Evolutionary conservation across 2,329 filamentous ascomycete species (phyloP).

Genomic region (Botrytis cinerea): DNA sequence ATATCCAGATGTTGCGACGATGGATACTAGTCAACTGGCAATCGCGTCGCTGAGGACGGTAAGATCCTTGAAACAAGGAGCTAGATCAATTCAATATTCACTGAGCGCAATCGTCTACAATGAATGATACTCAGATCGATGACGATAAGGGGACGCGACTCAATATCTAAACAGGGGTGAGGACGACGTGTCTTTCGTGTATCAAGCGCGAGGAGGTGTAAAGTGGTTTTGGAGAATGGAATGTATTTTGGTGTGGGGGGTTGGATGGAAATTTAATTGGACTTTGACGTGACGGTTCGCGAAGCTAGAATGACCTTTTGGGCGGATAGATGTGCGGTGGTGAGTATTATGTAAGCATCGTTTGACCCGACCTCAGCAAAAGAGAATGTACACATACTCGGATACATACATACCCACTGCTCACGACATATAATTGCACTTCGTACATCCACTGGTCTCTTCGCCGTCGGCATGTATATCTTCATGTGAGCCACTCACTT

Average conservation of each 20-base stretch:
- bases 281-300: conserved; percentile 10
- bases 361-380: neutral
- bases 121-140: conserved; percentile 17
- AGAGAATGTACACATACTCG: neutral
- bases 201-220: conserved; percentile 30
- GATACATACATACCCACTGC: too few species aligned
- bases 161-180: conserved; percentile 22
- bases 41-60: conserved; percentile 25
- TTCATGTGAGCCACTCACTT: neutral
- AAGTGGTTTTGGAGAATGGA: conserved; percentile 31
- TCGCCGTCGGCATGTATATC: neutral
- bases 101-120: conserved; percentile 7
- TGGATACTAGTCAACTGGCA: conserved; percentile 5
- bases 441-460: too few species aligned
- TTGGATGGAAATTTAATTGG: conserved; percentile 17
- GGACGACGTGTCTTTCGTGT: conserved; percentile 34
- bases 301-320: neutral
- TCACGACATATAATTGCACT: neutral
- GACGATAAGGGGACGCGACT: conserved; percentile 33
- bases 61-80: neutral
- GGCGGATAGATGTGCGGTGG: neutral
- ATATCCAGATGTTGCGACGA: neutral
- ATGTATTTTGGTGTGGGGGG: conserved; percentile 21
- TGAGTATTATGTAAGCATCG: neutral
- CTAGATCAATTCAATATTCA: conserved; percentile 8